Conservation (phyloP, 2,329 filamentous ascomycete genomes). For the Aspergillus ruber region DNA sequence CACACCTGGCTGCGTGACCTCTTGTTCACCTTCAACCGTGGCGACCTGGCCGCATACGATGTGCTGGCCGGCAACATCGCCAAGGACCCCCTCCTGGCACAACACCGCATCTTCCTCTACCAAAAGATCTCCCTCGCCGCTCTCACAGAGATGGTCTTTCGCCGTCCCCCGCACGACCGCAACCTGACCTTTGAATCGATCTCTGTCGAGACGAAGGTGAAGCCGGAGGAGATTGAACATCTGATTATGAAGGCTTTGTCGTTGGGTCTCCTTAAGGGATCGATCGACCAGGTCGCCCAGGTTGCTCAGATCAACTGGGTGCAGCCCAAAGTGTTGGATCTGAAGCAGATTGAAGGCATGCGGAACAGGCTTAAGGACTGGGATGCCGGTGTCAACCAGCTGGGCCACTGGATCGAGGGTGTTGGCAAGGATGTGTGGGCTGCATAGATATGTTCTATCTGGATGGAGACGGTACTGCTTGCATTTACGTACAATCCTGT, state of each 20-base stretch:
- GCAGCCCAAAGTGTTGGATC: slow-evolving; percentile 94
- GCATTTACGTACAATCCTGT: slow-evolving; percentile 13
- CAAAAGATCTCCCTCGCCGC: slow-evolving; percentile 98
- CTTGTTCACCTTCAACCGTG: slow-evolving; percentile 96
- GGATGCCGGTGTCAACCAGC: slow-evolving; percentile 90
- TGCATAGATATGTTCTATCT: slow-evolving; percentile 46
- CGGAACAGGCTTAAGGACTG: slow-evolving; percentile 80
- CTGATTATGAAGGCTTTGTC: slow-evolving; percentile 99
- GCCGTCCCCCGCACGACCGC: slow-evolving; percentile 88
- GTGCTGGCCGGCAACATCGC: slow-evolving; percentile 72
- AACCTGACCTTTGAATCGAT: slow-evolving; percentile 90
- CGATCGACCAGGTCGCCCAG: slow-evolving; percentile 92
- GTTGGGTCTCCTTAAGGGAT: slow-evolving; percentile 78
- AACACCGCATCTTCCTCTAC: slow-evolving; percentile 77
- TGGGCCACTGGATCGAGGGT: slow-evolving; percentile 94
- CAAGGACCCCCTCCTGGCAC: slow-evolving; percentile 69
- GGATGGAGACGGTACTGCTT: slow-evolving; percentile 1
- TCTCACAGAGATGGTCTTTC: slow-evolving; percentile 92
- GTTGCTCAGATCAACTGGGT: slow-evolving; percentile 97
- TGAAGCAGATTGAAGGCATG: slow-evolving; percentile 93
- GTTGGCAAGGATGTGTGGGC: slow-evolving; percentile 96
- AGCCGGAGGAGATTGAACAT: slow-evolving; percentile 88
- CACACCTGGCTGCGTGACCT: slow-evolving; percentile 88
- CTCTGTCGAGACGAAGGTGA: slow-evolving; percentile 84
- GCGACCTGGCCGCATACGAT: slow-evolving; percentile 83